Conservation (phyloP, 1,284 basidiomycete species). For the Cryptococcus depauperatus region DNA sequence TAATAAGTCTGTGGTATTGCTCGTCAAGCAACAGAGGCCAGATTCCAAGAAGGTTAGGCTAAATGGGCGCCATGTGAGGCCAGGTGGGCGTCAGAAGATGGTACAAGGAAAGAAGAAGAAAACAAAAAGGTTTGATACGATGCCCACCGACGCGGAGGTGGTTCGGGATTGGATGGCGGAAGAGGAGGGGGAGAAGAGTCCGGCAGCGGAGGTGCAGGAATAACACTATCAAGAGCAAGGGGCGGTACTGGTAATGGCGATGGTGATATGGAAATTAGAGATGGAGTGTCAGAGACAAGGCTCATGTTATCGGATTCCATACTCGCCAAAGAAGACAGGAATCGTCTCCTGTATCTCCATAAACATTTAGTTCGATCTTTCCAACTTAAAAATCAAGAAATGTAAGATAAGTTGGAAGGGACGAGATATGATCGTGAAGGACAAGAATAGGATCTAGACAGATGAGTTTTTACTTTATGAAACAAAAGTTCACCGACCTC, state of each 20-base stretch:
- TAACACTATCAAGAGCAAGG: neutral
- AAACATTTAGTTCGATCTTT: too few relatives aligned
- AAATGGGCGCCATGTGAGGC: too few relatives aligned
- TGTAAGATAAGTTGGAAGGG: slow-evolving; percentile 1
- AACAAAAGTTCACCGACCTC: slow-evolving; percentile 9
- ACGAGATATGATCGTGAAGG: slow-evolving; percentile 4
- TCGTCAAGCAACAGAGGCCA: too few relatives aligned
- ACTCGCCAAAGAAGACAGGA: slow-evolving; percentile 14
- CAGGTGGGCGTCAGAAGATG: slow-evolving; percentile 12
- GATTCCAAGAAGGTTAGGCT: too few relatives aligned
- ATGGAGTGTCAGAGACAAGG: neutral
- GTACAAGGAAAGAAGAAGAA: slow-evolving; percentile 16
- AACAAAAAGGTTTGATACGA: slow-evolving; percentile 21
- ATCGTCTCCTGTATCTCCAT: slow-evolving; percentile 8
- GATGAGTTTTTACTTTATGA: neutral
- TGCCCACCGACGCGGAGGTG: slow-evolving; percentile 13
- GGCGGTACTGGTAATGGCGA: slow-evolving; percentile 3
- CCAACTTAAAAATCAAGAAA: too few relatives aligned
- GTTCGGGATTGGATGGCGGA: slow-evolving; percentile 4
- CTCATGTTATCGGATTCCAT: neutral
- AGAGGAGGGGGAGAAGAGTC: slow-evolving; percentile 1
- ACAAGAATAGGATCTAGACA: slow-evolving; percentile 14
- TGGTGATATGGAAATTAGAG: slow-evolving; percentile 2
- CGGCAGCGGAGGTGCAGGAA: neutral
- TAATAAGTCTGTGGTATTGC: too few relatives aligned